phyloP scores from a whole-genome alignment of 2,329 filamentous ascomycete species.

The Macroventuria anomochaeta region DNA sequence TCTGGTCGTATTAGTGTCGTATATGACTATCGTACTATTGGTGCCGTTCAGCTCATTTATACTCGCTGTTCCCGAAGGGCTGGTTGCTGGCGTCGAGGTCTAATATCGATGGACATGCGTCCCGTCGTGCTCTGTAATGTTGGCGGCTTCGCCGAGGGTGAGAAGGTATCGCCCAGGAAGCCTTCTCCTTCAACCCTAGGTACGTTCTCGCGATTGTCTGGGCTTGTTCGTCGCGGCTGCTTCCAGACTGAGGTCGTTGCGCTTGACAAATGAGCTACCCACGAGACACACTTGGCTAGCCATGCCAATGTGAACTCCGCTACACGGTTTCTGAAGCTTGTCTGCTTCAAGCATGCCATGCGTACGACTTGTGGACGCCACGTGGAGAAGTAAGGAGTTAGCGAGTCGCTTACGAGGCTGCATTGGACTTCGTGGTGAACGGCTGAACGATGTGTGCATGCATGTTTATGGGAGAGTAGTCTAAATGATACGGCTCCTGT shows the following conservation, averaged over 20 bases:
- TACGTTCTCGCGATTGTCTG: neutral
- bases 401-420: no score
- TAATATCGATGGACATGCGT: neutral
- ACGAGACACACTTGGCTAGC: no score
- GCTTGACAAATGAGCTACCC: neutral
- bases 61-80: neutral
- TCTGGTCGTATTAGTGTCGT: neutral
- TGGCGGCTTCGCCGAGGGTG: slow-evolving; percentile 2
- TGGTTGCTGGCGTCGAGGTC: neutral
- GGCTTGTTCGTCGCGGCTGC: neutral
- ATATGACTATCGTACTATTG: neutral
- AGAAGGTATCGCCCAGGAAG: neutral
- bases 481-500: no score
- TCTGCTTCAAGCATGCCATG: neutral
- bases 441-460: no score
- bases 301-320: no score
- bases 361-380: neutral
- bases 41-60: neutral
- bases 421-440: no score
- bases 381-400: neutral
- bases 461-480: no score
- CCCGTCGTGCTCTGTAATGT: neutral
- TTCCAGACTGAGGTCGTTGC: neutral
- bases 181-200: neutral
- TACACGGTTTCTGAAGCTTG: neutral